Percentiles rank a stretch among this genome's conserved stretches.
phyloP scores from a whole-genome alignment of 495 filamentous ascomycete genomes.

The Cudoniella acicularis region DNA sequence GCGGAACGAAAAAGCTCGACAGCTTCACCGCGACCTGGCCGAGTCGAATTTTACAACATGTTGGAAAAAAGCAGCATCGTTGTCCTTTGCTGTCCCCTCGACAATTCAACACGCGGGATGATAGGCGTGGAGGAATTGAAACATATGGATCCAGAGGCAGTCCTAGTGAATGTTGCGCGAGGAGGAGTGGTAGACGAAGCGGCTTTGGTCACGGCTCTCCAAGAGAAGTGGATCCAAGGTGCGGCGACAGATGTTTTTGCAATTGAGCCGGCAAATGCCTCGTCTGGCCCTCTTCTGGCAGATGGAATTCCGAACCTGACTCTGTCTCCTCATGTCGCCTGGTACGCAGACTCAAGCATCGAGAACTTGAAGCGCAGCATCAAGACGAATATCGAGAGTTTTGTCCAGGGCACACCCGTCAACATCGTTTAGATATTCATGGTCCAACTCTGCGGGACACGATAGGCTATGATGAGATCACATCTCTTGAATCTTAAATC shows the following conservation, averaged over 20 bases:
- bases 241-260: constrained; percentile 49
- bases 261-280: constrained; percentile 40
- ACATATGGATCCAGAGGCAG: constrained; percentile 39
- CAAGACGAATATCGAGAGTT: constrained; percentile 6
- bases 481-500: too few relatives aligned
- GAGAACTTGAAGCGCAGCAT: constrained; percentile 8
- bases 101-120: constrained; percentile 38
- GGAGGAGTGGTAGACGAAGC: constrained; percentile 53
- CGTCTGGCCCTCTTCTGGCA: not conserved
- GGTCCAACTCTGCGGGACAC: too few relatives aligned
- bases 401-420: constrained; percentile 1
- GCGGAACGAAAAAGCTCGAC: constrained; percentile 41
- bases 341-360: constrained; percentile 7
- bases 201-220: constrained; percentile 41
- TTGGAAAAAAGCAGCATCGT: constrained; percentile 44
- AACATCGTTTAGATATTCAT: constrained; percentile 4
- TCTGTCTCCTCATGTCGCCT: constrained; percentile 7
- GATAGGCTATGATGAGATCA: too few relatives aligned
- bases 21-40: constrained; percentile 25
- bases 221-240: constrained; percentile 39
- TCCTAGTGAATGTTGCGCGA: constrained; percentile 51
- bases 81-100: constrained; percentile 41
- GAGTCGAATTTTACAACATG: constrained; percentile 42
- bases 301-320: constrained; percentile 6
- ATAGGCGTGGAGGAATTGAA: constrained; percentile 41